These are phyloP conservation scores for Botryotinia convoluta DNA, from an alignment of 2,329 filamentous ascomycete genomes.

Conservation along the genomic window DNA sequence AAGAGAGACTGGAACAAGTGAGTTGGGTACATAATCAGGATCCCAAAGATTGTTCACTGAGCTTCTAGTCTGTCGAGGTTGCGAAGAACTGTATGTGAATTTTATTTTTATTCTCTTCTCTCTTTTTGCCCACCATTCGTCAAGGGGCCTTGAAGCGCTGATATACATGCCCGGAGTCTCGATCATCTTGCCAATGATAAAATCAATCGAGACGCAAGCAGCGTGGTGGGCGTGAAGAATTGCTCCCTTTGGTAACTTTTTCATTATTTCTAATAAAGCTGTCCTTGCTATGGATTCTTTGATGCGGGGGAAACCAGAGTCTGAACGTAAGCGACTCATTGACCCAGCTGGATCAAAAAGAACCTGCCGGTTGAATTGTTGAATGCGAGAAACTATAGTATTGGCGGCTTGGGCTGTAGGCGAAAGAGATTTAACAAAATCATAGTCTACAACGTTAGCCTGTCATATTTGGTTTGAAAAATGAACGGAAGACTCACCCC, in stretches of 20 bases:
- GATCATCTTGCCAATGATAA: conserved; percentile 68
- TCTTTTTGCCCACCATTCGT: conserved; percentile 40
- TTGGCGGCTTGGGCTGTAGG: conserved; percentile 73
- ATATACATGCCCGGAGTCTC: conserved; percentile 72
- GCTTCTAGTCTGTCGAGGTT: conserved; percentile 1
- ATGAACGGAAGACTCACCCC: neutral
- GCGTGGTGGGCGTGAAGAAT: conserved; percentile 85
- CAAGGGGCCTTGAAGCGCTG: conserved; percentile 52
- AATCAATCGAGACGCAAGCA: conserved; percentile 83
- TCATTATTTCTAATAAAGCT: conserved; percentile 77
- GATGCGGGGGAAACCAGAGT: conserved; percentile 86
- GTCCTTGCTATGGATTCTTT: conserved; percentile 78
- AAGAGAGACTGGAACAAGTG: conserved; percentile 45
- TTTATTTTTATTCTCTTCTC: neutral
- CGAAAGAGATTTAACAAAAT: conserved; percentile 69
- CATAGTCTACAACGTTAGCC: conserved; percentile 49
- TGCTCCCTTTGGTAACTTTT: conserved; percentile 81
- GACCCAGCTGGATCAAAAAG: conserved; percentile 54
- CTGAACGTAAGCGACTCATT: conserved; percentile 60
- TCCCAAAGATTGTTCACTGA: conserved; percentile 48
- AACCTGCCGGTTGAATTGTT: conserved; percentile 67
- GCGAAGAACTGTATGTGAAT: neutral
- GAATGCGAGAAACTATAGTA: conserved; percentile 73
- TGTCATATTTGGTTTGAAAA: neutral
- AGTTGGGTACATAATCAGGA: conserved; percentile 29